Conservation (phyloP, 345 rosid genomes). For the Laguncularia racemosa region DNA sequence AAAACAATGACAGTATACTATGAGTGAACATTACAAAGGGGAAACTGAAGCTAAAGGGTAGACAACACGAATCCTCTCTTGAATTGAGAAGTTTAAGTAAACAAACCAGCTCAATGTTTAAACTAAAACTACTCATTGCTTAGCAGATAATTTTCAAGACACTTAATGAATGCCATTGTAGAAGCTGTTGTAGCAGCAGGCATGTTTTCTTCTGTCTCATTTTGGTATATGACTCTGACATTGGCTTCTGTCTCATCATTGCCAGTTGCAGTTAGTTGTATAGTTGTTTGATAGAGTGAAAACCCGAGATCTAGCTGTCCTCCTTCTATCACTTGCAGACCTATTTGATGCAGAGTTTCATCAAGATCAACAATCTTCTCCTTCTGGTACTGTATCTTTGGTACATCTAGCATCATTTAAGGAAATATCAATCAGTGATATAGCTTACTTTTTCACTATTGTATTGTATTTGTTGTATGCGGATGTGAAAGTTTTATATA, state of each 20-base stretch:
- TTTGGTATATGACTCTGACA: conserved; percentile 20
- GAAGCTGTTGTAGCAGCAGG: conserved; percentile 13
- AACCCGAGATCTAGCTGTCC: conserved; percentile 29
- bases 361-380: conserved; percentile 29
- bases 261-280: conserved; percentile 20
- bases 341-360: conserved; percentile 16
- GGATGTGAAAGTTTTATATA: no score
- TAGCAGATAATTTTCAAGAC: conserved; percentile 16
- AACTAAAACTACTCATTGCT: neutral
- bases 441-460: neutral
- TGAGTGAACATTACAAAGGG: no score
- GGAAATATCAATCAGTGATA: neutral
- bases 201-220: conserved; percentile 10
- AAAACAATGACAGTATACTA: no score
- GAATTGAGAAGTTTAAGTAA: no score
- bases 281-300: conserved; percentile 18
- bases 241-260: conserved; percentile 17
- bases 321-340: conserved; percentile 28
- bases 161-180: conserved; percentile 11
- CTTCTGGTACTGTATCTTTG: conserved; percentile 24
- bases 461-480: no score
- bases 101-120: neutral
- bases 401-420: conserved; percentile 11
- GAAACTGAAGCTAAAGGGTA: no score
- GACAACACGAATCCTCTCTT: no score